Evolutionary conservation across 495 filamentous ascomycete genomes (phyloP), one percentile per base, ranked within the genome.

Genomic region (Gamarada debralockiae): DNA sequence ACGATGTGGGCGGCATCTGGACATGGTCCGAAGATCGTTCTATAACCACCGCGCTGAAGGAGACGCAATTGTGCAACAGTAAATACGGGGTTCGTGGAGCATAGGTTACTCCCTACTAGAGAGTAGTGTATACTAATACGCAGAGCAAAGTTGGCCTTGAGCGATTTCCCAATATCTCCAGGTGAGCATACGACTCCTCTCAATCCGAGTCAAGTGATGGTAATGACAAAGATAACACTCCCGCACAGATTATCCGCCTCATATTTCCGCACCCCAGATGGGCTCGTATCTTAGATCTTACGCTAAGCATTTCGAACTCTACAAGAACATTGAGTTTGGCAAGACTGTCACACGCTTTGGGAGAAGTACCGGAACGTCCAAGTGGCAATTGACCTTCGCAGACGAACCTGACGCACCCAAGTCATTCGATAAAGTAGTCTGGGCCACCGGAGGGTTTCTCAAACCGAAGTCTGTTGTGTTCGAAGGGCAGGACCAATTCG

Each of bases 1-100:
- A 52, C 20, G 56, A 58, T 22, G 64, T 72, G 29, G 70, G 70
- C 13, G 68, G 70, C 20, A 52, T 70, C 2, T 72, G 70, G 70
- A 62, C 62, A 8, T 72, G 63, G 53, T 56, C 63, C 24, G 64
- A 70, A 3, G 63, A 69, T 39, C 39, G 57, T 17, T 21, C 50
- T 8, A 56, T 62, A 41, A 69, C 66, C 1, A 61, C 66, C 15
- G 62, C 64, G 9, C 55, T 69, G 22, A 60, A 47, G 39, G 54
- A 62, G 56, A 50, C 49, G 60, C 40, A n/a, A n/a, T n/a, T n/a
- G n/a, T n/a, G n/a, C n/a, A n/a, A n/a, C n/a, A n/a, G n/a, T n/a
- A n/a, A n/a, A n/a, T n/a, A n/a, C n/a, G n/a, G n/a, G n/a, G n/a
- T n/a, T n/a, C n/a, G n/a, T n/a, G n/a, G n/a, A n/a, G n/a, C n/a